Evolutionary conservation across 1,139 yeast genomes (phyloP).

Genomic region (Meyerozyma athensensis): DNA sequence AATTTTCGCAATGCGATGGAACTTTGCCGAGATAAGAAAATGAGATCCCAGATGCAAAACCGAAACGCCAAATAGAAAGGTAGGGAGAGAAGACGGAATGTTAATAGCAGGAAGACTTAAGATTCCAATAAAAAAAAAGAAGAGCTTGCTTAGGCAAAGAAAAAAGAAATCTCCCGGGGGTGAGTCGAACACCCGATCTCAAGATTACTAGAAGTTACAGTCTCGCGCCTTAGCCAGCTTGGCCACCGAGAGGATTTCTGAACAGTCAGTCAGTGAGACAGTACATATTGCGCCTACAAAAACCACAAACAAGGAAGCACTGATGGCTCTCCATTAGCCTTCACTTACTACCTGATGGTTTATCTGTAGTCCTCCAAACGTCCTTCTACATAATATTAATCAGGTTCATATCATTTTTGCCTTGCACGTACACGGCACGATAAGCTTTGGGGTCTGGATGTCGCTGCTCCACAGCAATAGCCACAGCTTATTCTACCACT

Average conservation of each 20-base stretch:
- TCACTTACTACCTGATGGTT: no score
- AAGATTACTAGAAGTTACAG: conserved; percentile 42
- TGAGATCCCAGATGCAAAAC: not conserved
- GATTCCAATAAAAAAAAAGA: not conserved
- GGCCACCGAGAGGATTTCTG: conserved; percentile 59
- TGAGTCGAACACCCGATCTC: conserved; percentile 20
- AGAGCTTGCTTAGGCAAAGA: no score
- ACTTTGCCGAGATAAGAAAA: not conserved
- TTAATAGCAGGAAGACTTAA: not conserved
- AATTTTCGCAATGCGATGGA: conserved; percentile 2
- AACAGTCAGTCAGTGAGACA: not conserved
- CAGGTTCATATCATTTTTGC: not conserved
- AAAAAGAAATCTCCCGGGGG: conserved; percentile 15
- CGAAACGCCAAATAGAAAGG: not conserved
- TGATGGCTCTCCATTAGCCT: no score
- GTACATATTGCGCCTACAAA: not conserved
- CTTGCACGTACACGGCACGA: not conserved
- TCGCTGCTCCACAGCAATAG: not conserved
- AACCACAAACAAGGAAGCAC: no score
- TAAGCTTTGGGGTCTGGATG: not conserved
- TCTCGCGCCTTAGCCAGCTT: conserved; percentile 81
- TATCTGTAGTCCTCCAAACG: no score
- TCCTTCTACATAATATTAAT: no score
- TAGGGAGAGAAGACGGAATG: not conserved
- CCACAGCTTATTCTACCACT: not conserved